Evolutionary conservation across 768 basidiomycete genomes (phyloP).

Genomic region (Suillus clintonianus): DNA sequence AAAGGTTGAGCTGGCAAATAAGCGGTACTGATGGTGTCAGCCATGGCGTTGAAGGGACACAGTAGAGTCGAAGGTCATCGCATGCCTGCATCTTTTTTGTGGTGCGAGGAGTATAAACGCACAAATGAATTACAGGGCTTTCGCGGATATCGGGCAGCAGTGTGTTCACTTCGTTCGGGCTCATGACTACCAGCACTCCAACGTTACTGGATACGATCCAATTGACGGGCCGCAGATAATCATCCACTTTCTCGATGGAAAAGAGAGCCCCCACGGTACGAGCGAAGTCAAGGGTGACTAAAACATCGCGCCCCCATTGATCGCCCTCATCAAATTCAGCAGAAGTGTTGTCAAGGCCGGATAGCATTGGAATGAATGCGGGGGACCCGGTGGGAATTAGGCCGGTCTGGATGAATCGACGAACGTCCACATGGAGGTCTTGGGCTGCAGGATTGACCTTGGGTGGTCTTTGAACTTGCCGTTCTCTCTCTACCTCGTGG

Average conservation of each 20-base stretch:
- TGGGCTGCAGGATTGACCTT: slow-evolving; percentile 24
- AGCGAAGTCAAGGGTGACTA: slow-evolving; percentile 21
- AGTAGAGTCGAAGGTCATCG: slow-evolving; percentile 31
- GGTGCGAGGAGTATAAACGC: slow-evolving; percentile 44
- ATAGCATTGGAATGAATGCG: slow-evolving; percentile 21
- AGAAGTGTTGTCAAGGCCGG: slow-evolving; percentile 12
- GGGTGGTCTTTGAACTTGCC: slow-evolving; percentile 38
- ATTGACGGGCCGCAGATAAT: no score
- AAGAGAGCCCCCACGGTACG: slow-evolving; percentile 5
- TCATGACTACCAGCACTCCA: slow-evolving; percentile 37
- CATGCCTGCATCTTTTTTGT: slow-evolving; percentile 35
- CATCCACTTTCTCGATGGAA: neutral
- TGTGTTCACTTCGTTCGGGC: slow-evolving; percentile 42
- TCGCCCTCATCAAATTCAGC: slow-evolving; percentile 18
- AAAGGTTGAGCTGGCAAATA: slow-evolving; percentile 24
- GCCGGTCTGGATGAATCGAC: slow-evolving; percentile 31
- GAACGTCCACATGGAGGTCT: slow-evolving; percentile 20
- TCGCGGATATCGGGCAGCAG: slow-evolving; percentile 38
- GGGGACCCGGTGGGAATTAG: slow-evolving; percentile 14
- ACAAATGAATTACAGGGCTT: slow-evolving; percentile 37
- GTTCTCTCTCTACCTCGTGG: slow-evolving; percentile 48
- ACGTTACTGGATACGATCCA: slow-evolving; percentile 18
- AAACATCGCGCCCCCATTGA: slow-evolving; percentile 19
- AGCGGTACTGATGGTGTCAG: slow-evolving; percentile 1
- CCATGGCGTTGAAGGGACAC: slow-evolving; percentile 4